Evolutionary conservation across 495 filamentous ascomycete genomes (phyloP).

Genomic region (Neurospora sp.): DNA sequence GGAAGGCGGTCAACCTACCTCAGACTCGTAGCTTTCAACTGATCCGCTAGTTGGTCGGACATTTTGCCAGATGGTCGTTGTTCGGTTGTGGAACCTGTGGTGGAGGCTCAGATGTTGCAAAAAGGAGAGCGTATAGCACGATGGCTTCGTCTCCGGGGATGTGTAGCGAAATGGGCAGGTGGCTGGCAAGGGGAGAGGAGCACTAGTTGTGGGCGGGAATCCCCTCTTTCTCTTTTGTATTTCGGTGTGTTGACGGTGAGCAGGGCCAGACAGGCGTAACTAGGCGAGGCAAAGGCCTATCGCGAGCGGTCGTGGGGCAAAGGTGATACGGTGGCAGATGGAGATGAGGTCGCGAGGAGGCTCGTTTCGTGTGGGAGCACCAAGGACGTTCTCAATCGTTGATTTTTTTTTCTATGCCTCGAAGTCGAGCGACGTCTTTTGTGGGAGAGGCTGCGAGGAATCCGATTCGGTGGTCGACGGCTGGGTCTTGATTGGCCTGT

Average conservation of each 20-base stretch:
- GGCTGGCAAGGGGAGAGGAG: background rate
- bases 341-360: background rate
- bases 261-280: background rate
- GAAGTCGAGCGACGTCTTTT: background rate
- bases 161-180: background rate
- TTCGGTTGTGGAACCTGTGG: background rate
- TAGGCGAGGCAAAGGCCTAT: background rate
- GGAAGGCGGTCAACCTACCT: conserved; percentile 38
- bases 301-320: background rate
- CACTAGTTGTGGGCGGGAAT: background rate
- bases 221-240: background rate
- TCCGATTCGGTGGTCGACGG: background rate
- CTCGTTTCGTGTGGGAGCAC: background rate
- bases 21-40: conserved; percentile 62
- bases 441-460: background rate
- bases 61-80: conserved; percentile 17
- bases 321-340: background rate
- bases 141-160: background rate
- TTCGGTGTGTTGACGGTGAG: background rate
- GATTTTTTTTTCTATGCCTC: background rate
- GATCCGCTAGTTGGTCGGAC: conserved; percentile 49
- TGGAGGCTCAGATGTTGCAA: background rate
- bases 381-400: background rate
- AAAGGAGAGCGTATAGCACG: background rate
- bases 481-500: background rate